Evolutionary conservation across 148 eudicot genomes (phyloP).

Genomic region (Amaranthus palmeri): DNA sequence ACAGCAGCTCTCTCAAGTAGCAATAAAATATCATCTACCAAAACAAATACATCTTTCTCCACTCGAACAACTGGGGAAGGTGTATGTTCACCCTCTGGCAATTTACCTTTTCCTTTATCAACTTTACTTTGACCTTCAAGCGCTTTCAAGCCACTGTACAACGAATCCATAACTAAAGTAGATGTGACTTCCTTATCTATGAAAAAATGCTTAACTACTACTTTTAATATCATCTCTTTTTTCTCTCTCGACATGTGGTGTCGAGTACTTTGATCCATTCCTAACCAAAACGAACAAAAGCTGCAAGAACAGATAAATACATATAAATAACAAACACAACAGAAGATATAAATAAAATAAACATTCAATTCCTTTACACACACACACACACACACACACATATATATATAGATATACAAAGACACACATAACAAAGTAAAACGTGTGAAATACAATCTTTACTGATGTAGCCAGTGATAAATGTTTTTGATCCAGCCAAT

Average conservation of each 20-base stretch:
- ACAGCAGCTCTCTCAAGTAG: constrained; percentile 79
- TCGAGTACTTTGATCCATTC: constrained; percentile 67
- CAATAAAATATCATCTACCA: constrained; percentile 77
- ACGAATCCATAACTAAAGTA: constrained; percentile 90
- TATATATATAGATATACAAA: background rate
- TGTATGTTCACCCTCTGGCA: constrained; percentile 53
- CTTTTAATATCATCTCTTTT: constrained; percentile 63
- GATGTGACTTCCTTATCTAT: constrained; percentile 96
- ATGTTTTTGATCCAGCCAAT: too few relatives aligned
- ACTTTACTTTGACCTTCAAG: constrained; percentile 75
- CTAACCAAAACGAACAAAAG: constrained; percentile 86
- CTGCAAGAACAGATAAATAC: constrained; percentile 36
- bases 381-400: background rate
- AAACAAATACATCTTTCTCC: constrained; percentile 69
- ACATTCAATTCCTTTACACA: background rate
- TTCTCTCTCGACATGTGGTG: constrained; percentile 82
- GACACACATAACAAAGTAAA: too few relatives aligned
- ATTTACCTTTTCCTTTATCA: constrained; percentile 53
- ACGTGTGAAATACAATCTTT: too few relatives aligned
- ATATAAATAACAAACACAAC: background rate
- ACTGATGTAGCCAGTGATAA: too few relatives aligned
- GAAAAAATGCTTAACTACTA: constrained; percentile 80
- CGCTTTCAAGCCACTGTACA: constrained; percentile 94
- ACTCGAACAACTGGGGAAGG: constrained; percentile 64
- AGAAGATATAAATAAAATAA: background rate